Conservation (phyloP, 164 flowering plant species). For the Nymphaea thermarum region DNA sequence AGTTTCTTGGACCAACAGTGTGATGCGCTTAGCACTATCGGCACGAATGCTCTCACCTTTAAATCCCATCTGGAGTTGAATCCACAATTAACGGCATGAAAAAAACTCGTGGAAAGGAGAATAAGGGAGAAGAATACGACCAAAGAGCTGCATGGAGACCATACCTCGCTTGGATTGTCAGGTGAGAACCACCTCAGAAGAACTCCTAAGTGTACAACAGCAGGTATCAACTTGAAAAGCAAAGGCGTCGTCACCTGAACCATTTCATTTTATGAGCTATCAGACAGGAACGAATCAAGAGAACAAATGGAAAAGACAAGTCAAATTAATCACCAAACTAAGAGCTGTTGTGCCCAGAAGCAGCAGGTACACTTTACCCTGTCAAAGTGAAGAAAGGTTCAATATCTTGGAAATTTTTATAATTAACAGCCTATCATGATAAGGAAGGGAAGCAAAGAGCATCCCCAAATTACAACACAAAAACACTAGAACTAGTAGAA, state of each 20-base stretch:
- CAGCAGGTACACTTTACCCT: slow-evolving; percentile 81
- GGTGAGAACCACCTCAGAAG: slow-evolving; percentile 75
- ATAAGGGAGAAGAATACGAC: no score
- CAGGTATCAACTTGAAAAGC: slow-evolving; percentile 89
- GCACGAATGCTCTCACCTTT: slow-evolving; percentile 66
- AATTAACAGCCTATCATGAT: no score
- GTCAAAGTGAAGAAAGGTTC: slow-evolving; percentile 9
- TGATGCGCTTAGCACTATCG: slow-evolving; percentile 74
- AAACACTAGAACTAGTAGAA: no score
- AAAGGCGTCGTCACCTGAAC: slow-evolving; percentile 85
- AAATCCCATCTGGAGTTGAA: slow-evolving; percentile 59
- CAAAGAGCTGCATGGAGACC: no score
- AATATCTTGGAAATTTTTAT: neutral
- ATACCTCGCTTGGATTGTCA: slow-evolving; percentile 52
- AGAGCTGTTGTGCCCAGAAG: slow-evolving; percentile 97
- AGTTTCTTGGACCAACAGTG: slow-evolving; percentile 74
- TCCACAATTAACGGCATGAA: slow-evolving; percentile 23
- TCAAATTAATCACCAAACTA: slow-evolving; percentile 50
- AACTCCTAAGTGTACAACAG: slow-evolving; percentile 86
- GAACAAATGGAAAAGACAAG: neutral
- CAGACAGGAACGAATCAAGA: neutral
- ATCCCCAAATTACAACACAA: no score
- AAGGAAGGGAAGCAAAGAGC: no score
- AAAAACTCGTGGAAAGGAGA: no score
- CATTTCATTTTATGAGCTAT: neutral